Percentiles rank a stretch among this genome's conserved stretches.
phyloP scores from a whole-genome alignment of 1,284 basidiomycete genomes.

The Ustanciosporium gigantosporum region DNA sequence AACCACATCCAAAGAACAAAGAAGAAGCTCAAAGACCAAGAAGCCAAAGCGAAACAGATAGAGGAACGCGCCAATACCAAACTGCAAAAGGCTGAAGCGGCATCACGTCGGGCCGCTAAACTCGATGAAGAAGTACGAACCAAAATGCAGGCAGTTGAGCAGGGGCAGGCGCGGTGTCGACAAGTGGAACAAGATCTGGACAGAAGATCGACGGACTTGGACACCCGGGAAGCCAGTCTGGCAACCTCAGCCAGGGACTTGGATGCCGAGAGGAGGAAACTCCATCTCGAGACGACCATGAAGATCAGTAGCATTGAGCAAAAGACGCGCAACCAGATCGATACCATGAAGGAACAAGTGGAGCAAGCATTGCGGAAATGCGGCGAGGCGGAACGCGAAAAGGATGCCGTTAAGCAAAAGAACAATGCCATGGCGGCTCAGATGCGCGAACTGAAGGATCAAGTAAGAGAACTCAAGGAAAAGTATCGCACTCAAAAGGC shows the following conservation, averaged over 20 bases:
- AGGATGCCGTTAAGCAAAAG: background rate
- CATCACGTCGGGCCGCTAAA: too few species aligned
- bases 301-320: background rate
- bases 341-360: background rate
- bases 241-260: too few species aligned
- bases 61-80: too few species aligned
- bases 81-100: too few species aligned
- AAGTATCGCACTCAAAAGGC: background rate
- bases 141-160: too few species aligned
- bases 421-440: constrained; percentile 2
- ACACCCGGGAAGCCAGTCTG: too few species aligned
- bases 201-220: too few species aligned
- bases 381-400: background rate
- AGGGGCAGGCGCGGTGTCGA: too few species aligned
- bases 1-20: background rate
- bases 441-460: constrained; percentile 3
- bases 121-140: too few species aligned
- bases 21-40: background rate
- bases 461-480: background rate
- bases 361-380: background rate
- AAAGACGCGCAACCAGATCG: background rate
- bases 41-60: too few species aligned
- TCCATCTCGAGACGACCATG: background rate
- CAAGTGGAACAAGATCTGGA: too few species aligned
- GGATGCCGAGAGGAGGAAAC: background rate